A percentile compares a stretch with the other conserved stretches of the same genome.
Conservation (phyloP, 2,329 filamentous ascomycete genomes). For the Epicoccum sorghinum region DNA sequence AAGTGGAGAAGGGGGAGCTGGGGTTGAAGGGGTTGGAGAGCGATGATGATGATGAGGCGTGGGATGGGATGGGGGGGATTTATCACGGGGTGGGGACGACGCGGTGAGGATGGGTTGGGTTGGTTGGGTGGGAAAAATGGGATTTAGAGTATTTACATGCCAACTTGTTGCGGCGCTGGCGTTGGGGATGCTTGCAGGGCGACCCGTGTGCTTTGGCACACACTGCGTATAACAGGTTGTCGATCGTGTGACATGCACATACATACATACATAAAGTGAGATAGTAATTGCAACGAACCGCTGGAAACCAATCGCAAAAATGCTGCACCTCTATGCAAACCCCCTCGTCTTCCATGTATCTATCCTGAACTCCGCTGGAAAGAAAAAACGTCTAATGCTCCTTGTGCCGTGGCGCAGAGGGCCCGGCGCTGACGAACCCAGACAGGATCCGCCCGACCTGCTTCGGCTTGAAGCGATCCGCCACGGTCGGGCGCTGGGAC, state of each 20-base stretch:
- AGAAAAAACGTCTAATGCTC: slow-evolving; percentile 2
- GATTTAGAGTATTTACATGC: no score
- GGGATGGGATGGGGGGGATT: slow-evolving; percentile 15
- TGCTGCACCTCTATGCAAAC: neutral
- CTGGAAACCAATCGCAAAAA: neutral
- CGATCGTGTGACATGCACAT: no score
- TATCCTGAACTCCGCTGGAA: neutral
- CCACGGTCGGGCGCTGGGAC: slow-evolving; percentile 11
- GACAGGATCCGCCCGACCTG: slow-evolving; percentile 30
- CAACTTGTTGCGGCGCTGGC: no score
- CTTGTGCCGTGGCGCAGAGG: slow-evolving; percentile 14
- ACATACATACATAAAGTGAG: no score
- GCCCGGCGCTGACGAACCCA: slow-evolving; percentile 33
- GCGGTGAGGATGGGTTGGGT: no score
- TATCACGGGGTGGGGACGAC: slow-evolving; percentile 6
- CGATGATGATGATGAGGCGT: slow-evolving; percentile 27
- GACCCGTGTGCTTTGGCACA: no score
- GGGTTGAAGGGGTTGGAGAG: slow-evolving; percentile 1
- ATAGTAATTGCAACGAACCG: no score
- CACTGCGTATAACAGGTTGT: no score
- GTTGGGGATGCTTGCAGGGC: no score
- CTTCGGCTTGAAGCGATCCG: slow-evolving; percentile 22
- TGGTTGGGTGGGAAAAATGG: no score
- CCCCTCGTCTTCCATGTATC: neutral
- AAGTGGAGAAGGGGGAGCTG: no score